Evolutionary conservation across 192 early-diverging fungal genomes (phyloP).

Genomic region (Podila epigama): DNA sequence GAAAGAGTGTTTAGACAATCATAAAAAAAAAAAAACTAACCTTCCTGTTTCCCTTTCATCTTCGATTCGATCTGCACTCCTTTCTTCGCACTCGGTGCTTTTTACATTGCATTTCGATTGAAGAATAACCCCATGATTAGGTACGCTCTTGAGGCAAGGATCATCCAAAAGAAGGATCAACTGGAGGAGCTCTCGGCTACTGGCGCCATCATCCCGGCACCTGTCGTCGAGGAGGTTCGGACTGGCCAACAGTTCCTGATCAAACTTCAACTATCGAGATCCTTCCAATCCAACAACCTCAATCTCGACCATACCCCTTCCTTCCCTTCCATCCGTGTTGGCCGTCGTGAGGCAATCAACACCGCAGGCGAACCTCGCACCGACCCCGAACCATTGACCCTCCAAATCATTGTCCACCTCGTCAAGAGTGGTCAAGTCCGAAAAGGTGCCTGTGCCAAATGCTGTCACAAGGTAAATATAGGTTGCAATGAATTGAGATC

Average conservation of each 20-base stretch:
- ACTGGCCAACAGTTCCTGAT: constrained; percentile 49
- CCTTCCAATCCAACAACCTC: not conserved
- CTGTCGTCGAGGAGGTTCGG: constrained; percentile 33
- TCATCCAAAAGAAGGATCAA: constrained; percentile 48
- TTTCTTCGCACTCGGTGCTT: too few species aligned
- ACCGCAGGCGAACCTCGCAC: constrained; percentile 28
- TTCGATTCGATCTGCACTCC: too few species aligned
- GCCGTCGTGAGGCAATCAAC: constrained; percentile 35
- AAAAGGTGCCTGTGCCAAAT: constrained; percentile 42
- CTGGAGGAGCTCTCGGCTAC: constrained; percentile 32
- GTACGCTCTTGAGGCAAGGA: constrained; percentile 30
- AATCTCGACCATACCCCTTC: not conserved
- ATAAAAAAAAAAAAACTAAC: too few species aligned
- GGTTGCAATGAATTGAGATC: too few species aligned
- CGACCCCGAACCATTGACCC: constrained; percentile 37
- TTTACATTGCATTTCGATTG: not conserved
- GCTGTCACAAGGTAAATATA: constrained; percentile 42
- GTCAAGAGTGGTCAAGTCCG: constrained; percentile 29
- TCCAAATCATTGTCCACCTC: constrained; percentile 29
- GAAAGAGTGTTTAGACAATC: too few species aligned
- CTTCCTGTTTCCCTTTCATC: too few species aligned
- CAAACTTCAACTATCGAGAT: constrained; percentile 24
- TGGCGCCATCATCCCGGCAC: constrained; percentile 8
- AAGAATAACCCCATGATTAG: constrained; percentile 19
- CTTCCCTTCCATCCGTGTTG: constrained; percentile 25